A percentile compares a stretch with the other conserved stretches of the same genome.
Conservation (phyloP, 768 basidiomycete genomes). For the Kondoa malvinella region DNA sequence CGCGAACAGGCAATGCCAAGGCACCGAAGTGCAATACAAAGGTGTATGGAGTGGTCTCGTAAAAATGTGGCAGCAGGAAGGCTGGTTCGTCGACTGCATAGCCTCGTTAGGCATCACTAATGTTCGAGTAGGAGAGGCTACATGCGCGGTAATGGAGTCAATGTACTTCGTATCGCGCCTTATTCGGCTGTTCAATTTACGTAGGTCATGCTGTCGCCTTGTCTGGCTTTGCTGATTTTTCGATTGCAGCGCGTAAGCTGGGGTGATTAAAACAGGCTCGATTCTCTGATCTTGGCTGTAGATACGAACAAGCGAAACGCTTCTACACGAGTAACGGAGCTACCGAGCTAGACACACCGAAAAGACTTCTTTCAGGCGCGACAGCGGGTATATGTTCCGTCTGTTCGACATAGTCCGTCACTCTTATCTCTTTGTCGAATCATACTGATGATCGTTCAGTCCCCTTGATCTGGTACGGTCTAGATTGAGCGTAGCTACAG, state of each 20-base stretch:
- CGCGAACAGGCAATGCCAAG: slow-evolving; percentile 65
- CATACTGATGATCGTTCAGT: slow-evolving; percentile 35
- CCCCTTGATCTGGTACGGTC: slow-evolving; percentile 87
- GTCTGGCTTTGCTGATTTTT: background rate
- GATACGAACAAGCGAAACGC: slow-evolving; percentile 34
- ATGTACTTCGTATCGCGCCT: slow-evolving; percentile 53
- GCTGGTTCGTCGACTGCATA: no score
- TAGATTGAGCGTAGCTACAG: slow-evolving; percentile 39
- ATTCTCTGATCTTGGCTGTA: background rate
- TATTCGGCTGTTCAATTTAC: slow-evolving; percentile 44
- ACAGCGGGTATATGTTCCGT: slow-evolving; percentile 89
- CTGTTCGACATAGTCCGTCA: slow-evolving; percentile 21
- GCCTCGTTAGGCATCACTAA: no score
- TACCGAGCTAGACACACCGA: slow-evolving; percentile 68
- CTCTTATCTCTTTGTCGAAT: slow-evolving; percentile 10
- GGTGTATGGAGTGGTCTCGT: slow-evolving; percentile 69
- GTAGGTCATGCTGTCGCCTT: slow-evolving; percentile 15
- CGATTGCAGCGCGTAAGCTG: background rate
- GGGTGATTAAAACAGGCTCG: slow-evolving; percentile 1
- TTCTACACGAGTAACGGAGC: slow-evolving; percentile 55
- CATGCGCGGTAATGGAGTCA: slow-evolving; percentile 72
- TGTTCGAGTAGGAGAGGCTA: slow-evolving; percentile 41
- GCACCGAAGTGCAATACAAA: slow-evolving; percentile 44
- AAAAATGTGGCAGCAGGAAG: slow-evolving; percentile 88
- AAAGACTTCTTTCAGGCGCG: slow-evolving; percentile 67